Conservation (phyloP, 371 early-diverging fungal species). For the Circinella umbellata region DNA sequence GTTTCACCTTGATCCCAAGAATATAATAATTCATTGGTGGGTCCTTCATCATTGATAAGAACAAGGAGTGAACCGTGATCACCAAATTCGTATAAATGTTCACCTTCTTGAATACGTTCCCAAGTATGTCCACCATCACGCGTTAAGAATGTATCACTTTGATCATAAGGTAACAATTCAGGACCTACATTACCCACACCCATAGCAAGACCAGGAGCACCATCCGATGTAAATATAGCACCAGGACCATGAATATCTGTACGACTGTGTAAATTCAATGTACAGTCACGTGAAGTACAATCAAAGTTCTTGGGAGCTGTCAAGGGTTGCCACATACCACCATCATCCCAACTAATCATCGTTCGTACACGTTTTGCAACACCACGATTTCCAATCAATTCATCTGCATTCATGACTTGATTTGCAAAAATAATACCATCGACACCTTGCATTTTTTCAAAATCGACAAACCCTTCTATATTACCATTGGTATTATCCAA, state of each 20-base stretch:
- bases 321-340: slow-evolving; percentile 75
- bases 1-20: slow-evolving; percentile 72
- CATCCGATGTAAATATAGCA: slow-evolving; percentile 69
- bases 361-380: slow-evolving; percentile 71
- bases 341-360: slow-evolving; percentile 88
- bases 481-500: slow-evolving; percentile 84
- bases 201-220: slow-evolving; percentile 87
- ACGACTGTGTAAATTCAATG: slow-evolving; percentile 78
- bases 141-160: slow-evolving; percentile 79
- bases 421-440: slow-evolving; percentile 90
- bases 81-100: slow-evolving; percentile 77
- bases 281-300: slow-evolving; percentile 57
- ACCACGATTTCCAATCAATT: slow-evolving; percentile 53
- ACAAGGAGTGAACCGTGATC: slow-evolving; percentile 81
- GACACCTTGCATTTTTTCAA: slow-evolving; percentile 87
- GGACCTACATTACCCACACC: slow-evolving; percentile 91
- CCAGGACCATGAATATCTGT: slow-evolving; percentile 69
- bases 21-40: slow-evolving; percentile 73
- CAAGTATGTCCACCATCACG: slow-evolving; percentile 85
- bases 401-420: slow-evolving; percentile 76
- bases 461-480: slow-evolving; percentile 78
- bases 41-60: slow-evolving; percentile 69
- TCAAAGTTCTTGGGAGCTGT: slow-evolving; percentile 66
- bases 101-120: slow-evolving; percentile 62
- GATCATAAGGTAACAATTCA: slow-evolving; percentile 59